Evolutionary conservation across 1,139 yeast species (phyloP), one percentile per base, ranked within the genome.

Genomic region (Kodamaea derodonti): DNA sequence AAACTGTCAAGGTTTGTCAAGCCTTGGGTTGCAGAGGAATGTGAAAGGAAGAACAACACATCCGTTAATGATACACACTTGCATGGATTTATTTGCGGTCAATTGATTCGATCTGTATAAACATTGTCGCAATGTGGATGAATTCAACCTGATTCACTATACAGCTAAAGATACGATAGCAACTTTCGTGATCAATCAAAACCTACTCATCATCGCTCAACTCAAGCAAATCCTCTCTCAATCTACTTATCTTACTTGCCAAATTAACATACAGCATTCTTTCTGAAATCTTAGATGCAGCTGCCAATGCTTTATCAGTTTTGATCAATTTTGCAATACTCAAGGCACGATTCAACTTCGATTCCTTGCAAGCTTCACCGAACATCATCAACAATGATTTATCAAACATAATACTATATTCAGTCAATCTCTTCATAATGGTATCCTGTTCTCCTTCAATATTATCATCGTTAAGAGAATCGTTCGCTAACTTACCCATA

Each of bases 261-360:
- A 92, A 63, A 7, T 71, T 65, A 26, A 72, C 60, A 53, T 81
- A 69, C 36, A 83, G 88, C 51, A 84, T 78, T 46, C 95, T 74
- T 48, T 84, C 84, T 1, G 95, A 86, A 39, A 92, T 84, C 58
- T 84, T 84, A 16, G 76, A 66, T 1, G 97, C 96, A 0, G 96
- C 96, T 38, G 73, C 74, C 42, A 90, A 63, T 4, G 95, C 95
- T 46, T 83, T 79, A 43, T 83, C 90, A 42, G 80, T 82, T 47
- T 78, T 76, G 48, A 92, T 68, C 52, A 84, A 76, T 46, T 70
- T 73, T 4, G 80, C 88, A 30, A 92, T 58, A 26, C 84, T 81
- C 43, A 78, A 66, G 0, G 95, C 94, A 54, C 82, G 81, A 37
- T 73, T 73, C 29, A 75, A 58, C 38, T 78, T 75, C 32, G 79